Percentiles rank a stretch among this genome's conserved stretches.
Conservation (phyloP, 345 rosid species). For the Arabis alpina region DNA sequence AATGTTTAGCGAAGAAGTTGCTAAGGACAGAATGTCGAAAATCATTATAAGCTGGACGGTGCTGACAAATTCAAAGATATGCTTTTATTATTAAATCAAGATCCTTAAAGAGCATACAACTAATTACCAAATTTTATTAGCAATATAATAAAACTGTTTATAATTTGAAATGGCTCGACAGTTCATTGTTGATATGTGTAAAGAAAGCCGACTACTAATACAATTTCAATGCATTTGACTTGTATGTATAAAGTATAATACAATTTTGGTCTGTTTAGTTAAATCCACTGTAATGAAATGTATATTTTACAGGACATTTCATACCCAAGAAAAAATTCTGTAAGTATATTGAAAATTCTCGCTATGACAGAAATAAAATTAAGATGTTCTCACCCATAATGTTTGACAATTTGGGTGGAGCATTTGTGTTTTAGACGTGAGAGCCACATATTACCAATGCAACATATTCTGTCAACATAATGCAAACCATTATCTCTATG, state of each 20-base stretch:
- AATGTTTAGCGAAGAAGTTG: slow-evolving; percentile 26
- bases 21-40: not conserved
- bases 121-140: slow-evolving; percentile 11
- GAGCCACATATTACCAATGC: not conserved
- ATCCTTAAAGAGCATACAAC: slow-evolving; percentile 29
- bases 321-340: not conserved
- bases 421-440: slow-evolving; percentile 3
- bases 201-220: slow-evolving; percentile 2
- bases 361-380: not conserved
- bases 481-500: too few relatives aligned
- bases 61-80: slow-evolving; percentile 35
- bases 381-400: not conserved
- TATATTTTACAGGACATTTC: not conserved
- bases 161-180: slow-evolving; percentile 9
- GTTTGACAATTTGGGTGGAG: not conserved
- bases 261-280: not conserved
- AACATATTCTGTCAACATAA: not conserved
- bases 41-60: slow-evolving; percentile 20
- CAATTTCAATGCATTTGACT: slow-evolving; percentile 12
- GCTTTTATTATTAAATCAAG: slow-evolving; percentile 24
- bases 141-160: not conserved
- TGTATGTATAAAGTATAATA: slow-evolving; percentile 14
- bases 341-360: not conserved
- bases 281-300: not conserved
- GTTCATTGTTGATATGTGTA: slow-evolving; percentile 10